Evolutionary conservation across 2,329 filamentous ascomycete species (phyloP).

Genomic region (Aspergillus sp.): DNA sequence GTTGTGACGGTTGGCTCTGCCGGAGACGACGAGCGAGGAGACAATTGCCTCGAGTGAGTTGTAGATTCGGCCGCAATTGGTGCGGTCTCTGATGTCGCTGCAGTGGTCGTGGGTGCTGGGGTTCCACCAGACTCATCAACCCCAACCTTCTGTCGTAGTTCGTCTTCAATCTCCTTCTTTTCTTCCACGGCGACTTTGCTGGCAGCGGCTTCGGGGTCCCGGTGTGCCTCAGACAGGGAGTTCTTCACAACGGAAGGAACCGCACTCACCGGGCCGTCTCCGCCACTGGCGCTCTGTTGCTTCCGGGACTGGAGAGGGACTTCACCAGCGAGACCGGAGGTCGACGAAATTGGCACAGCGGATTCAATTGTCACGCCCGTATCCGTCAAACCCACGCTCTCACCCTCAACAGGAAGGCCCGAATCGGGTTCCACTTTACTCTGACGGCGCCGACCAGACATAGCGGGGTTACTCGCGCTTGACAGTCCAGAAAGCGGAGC

Average conservation of each 20-base stretch:
- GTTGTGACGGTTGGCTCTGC: slow-evolving; percentile 17
- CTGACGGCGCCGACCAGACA: slow-evolving; percentile 6
- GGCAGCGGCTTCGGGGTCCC: slow-evolving; percentile 62
- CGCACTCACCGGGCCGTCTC: slow-evolving; percentile 15
- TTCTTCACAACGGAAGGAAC: slow-evolving; percentile 40
- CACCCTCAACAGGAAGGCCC: slow-evolving; percentile 58
- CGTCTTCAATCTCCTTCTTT: slow-evolving; percentile 65
- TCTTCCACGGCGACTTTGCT: slow-evolving; percentile 62
- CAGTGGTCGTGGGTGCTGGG: slow-evolving; percentile 35
- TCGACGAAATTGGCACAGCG: slow-evolving; percentile 41
- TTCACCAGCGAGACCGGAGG: slow-evolving; percentile 36
- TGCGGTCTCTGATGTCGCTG: slow-evolving; percentile 31
- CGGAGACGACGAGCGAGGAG: slow-evolving; percentile 11
- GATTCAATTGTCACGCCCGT: slow-evolving; percentile 48
- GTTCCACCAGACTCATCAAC: slow-evolving; percentile 29
- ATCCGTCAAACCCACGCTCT: slow-evolving; percentile 34
- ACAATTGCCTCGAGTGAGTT: slow-evolving; percentile 11
- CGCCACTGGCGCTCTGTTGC: slow-evolving; percentile 9
- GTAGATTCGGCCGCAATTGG: slow-evolving; percentile 20
- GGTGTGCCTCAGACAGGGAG: slow-evolving; percentile 44
- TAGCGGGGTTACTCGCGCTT: background rate
- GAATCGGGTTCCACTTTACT: slow-evolving; percentile 72
- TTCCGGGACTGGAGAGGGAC: slow-evolving; percentile 37
- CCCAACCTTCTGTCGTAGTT: slow-evolving; percentile 53
- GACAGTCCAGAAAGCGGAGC: slow-evolving; percentile 32